These are phyloP conservation scores for Chiua virens DNA, from an alignment of 768 basidiomycete species.

Conservation along the genomic window DNA sequence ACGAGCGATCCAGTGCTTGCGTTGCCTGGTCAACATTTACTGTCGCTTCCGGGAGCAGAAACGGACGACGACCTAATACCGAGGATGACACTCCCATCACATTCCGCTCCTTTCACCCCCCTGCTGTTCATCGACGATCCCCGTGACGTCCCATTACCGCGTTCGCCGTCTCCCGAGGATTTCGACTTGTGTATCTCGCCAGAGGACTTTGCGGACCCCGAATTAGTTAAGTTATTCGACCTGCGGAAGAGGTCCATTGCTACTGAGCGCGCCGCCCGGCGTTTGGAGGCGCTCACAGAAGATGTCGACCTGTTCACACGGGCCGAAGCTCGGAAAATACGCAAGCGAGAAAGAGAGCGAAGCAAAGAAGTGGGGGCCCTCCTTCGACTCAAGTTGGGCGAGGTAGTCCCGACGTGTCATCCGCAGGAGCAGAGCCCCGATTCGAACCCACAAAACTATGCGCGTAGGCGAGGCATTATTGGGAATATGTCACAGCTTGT, in stretches of 20 bases:
- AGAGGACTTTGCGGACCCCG: slow-evolving; percentile 36
- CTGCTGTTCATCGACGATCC: slow-evolving; percentile 46
- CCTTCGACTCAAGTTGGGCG: slow-evolving; percentile 53
- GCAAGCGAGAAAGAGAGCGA: slow-evolving; percentile 54
- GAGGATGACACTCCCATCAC: slow-evolving; percentile 1
- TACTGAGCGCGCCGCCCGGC: slow-evolving; percentile 33
- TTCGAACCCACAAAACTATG: slow-evolving; percentile 13
- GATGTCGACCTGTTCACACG: slow-evolving; percentile 39
- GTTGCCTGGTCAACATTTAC: slow-evolving; percentile 24
- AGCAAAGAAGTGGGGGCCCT: slow-evolving; percentile 56
- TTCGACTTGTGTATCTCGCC: slow-evolving; percentile 37
- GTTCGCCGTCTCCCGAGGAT: slow-evolving; percentile 45
- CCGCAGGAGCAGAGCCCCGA: slow-evolving; percentile 27
- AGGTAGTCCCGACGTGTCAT: slow-evolving; percentile 19
- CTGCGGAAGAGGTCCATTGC: slow-evolving; percentile 38
- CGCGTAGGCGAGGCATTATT: slow-evolving; percentile 23
- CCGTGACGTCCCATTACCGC: slow-evolving; percentile 37
- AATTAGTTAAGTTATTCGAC: slow-evolving; percentile 40
- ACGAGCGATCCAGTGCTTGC: slow-evolving; percentile 13
- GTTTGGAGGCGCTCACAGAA: slow-evolving; percentile 32
- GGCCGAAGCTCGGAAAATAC: slow-evolving; percentile 43
- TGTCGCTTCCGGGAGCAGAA: slow-evolving; percentile 45
- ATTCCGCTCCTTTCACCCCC: slow-evolving; percentile 15
- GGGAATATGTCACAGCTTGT: slow-evolving; percentile 42
- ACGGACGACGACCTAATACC: slow-evolving; percentile 44